Evolutionary conservation across 768 basidiomycete species (phyloP), one percentile per base, ranked within the genome.

Genomic region (Rhizopogon roseolus): DNA sequence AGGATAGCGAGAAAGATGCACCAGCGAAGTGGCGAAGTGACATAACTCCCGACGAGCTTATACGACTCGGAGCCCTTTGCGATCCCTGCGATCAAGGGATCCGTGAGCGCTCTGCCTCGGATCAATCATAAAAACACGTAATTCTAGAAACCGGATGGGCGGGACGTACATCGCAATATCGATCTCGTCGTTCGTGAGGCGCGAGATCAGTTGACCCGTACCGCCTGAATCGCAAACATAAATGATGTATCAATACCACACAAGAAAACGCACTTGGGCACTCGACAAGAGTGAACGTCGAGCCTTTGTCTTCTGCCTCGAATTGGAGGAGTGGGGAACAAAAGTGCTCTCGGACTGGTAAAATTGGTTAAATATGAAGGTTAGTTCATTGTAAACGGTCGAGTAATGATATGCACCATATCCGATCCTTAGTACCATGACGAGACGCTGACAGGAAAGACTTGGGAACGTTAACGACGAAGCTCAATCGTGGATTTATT

Each of bases 31-130:
- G 94, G 90, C 4, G 91, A 90, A 1, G 81, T 81, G 44, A 98
- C 94, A 66, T 92, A 98, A 64, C 90, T 90, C 6, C 96, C 94
- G 4, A 96, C 85, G 16, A 98, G 85, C 67, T 89, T 93, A 71
- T 97, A 99, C 6, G 87, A 82, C 50, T 80, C 78, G 0, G 88
- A 89, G 1, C 93, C 92, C 53, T 93, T 94, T 6, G 92, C 93
- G 52, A 97, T 90, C 0, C 95, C 95, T 48, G 93, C 89, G 57
- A 97, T 92, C 29, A 98, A 73, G 0, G 90, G 81, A 63, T 96
- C 95, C 1, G 95, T 97, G 45, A 98, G 81, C 0, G 92, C 92
- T 64, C 93, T 91, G 57, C 19, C 17, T 45, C 27, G 10, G 32
- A 22, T 61, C 41, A 42, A 54, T 40, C n/a, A 57, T 44, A 28